Evolutionary conservation across 164 flowering plant genomes (phyloP), one percentile per base, ranked within the genome.

Genomic region (Amborella trichopoda): DNA sequence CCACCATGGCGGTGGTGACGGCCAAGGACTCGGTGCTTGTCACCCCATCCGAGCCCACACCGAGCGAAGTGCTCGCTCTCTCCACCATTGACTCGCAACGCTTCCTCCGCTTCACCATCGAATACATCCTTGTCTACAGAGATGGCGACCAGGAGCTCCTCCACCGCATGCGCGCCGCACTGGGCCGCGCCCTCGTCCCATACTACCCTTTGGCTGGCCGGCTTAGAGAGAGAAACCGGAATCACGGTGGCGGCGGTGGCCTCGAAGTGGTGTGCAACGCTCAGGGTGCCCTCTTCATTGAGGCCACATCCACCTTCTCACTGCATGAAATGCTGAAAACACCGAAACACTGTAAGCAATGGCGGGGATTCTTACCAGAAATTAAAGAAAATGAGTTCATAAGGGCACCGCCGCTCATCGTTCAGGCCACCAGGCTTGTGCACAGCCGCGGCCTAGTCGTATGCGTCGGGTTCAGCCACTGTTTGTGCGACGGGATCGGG

Each of bases 401-500:
- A n/a, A n/a, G n/a, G n/a, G n/a, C n/a, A n/a, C n/a, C n/a, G n/a
- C n/a, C n/a, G n/a, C n/a, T n/a, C n/a, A n/a, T n/a, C n/a, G n/a
- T n/a, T 28, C 69, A 90, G 97, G 86, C 73, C 1, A 90, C 98
- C 3, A n/a, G n/a, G n/a, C 63, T 65, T 23, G 77, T 90, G 27
- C 52, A 76, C 0, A 79, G 94, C 32, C 94, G 94, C 28, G 95
- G 89, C 0, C 75, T 81, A 94, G 68, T 86, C 44, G 46, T 90
- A 1, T 81, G 86, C 56, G 76, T 80, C 27, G 89, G 83, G 34
- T 76, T 90, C 51, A 79, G 68, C 43, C 98, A 90, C 58, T 79
- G 96, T 39, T 49, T 90, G 1, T 84, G 89, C 36, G 98, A 90
- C 51, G 98, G 91, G 20, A 73, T 85, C 13, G 98, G 95, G 25